Evolutionary conservation across 768 basidiomycete genomes (phyloP), one percentile per base, ranked within the genome.

Genomic region (Mycena galopus): DNA sequence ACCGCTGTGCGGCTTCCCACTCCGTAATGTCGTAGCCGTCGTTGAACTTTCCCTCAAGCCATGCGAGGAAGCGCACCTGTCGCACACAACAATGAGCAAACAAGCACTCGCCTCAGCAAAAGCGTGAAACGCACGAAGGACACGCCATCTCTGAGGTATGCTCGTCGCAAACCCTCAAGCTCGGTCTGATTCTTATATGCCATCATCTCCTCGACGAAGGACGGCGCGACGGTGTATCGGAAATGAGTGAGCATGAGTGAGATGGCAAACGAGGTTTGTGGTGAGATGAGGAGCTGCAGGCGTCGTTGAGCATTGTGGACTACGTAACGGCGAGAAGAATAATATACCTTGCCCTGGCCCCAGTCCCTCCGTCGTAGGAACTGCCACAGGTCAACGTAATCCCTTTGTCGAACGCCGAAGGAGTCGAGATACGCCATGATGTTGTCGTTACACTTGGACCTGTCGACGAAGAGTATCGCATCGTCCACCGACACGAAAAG

Each of bases 71-170:
- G 78, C 86, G 87, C 53, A 90, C 88, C 91, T 92, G 75, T 33
- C 47, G 67, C 27, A 57, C n/a, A 42, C 42, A 56, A 42, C 44
- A 71, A 72, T 76, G 35, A 77, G 73, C 8, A 10, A 51, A 25
- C 10, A 27, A 4, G 37, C 39, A 16, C 30, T 14, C 17, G 11
- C 39, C 1, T 14, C n/a, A 47, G 29, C 27, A 66, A 71, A 65
- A 69, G 19, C 60, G 76, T 68, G 50, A 74, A 21, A 91, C 93
- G 79, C 73, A 92, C 92, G 77, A 90, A 94, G 23, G 96, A 93
- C 67, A 89, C 93, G 25, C 96, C 97, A 81, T 99, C 98, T 63
- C 96, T 89, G 19, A 96, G 81, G 82, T 98, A 98, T 0, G 97
- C 97, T 50, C 89, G 84, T 72, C 89, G 87, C 80, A 98, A 81